Conservation (phyloP, 371 early-diverging fungal species). For the Rhizopus stolonifer region DNA sequence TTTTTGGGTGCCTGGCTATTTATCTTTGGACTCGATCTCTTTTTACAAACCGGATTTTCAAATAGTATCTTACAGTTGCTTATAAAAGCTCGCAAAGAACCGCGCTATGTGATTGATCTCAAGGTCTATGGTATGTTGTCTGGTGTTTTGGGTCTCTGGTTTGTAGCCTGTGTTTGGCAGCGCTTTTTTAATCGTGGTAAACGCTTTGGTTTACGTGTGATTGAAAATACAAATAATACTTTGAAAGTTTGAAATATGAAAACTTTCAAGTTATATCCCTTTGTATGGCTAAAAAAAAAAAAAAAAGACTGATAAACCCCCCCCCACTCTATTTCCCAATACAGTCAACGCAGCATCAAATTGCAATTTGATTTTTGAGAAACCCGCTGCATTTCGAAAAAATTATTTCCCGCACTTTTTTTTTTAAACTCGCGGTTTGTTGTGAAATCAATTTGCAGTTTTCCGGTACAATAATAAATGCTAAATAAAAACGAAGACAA, state of each 20-base stretch:
- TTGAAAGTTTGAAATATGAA: background rate
- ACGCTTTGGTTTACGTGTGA: conserved; percentile 29
- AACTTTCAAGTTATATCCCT: no score
- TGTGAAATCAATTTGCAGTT: no score
- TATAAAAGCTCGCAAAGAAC: background rate
- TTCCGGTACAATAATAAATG: no score
- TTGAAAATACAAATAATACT: conserved; percentile 18
- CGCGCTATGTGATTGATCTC: conserved; percentile 11
- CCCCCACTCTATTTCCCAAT: no score
- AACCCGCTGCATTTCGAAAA: no score
- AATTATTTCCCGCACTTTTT: no score
- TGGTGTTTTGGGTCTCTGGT: conserved; percentile 21
- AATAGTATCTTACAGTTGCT: conserved; percentile 8
- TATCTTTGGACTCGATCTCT: conserved; percentile 29
- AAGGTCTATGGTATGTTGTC: conserved; percentile 28
- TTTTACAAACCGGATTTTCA: conserved; percentile 20
- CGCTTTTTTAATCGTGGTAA: conserved; percentile 20
- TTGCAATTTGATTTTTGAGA: no score
- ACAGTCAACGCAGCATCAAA: no score
- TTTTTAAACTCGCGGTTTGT: no score
- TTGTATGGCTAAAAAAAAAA: no score
- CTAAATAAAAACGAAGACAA: no score
- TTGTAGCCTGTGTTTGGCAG: conserved; percentile 19
- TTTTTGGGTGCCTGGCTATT: conserved; percentile 34
- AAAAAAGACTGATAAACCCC: no score